Evolutionary conservation across 2,329 filamentous ascomycete species (phyloP).

Genomic region (Trichoderma gracile): DNA sequence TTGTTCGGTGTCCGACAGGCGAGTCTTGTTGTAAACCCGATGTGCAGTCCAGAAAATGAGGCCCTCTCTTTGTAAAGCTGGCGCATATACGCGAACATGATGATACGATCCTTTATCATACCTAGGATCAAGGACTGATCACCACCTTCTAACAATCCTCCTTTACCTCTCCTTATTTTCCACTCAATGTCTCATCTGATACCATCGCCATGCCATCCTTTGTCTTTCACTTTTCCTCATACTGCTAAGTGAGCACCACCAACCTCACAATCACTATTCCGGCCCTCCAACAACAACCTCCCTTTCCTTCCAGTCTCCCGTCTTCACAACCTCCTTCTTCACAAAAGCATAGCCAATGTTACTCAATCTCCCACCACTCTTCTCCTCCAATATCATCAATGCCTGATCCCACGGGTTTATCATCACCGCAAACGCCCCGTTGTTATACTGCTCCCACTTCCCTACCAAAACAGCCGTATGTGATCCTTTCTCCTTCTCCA

Average conservation of each 20-base stretch:
- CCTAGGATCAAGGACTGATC: no score
- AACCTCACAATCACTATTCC: background rate
- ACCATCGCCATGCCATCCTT: no score
- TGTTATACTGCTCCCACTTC: constrained; percentile 12
- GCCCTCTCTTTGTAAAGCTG: background rate
- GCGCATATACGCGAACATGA: no score
- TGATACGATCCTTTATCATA: no score
- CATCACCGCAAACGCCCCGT: constrained; percentile 1
- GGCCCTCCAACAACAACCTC: background rate
- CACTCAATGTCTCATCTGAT: no score
- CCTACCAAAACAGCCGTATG: constrained; percentile 10
- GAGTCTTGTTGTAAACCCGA: background rate
- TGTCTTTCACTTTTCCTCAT: no score
- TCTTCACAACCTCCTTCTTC: constrained; percentile 6
- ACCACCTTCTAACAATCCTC: no score
- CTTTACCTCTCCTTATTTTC: no score
- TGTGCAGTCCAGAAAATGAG: background rate
- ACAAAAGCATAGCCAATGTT: constrained; percentile 17
- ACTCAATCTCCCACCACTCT: background rate
- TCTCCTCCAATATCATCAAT: constrained; percentile 13
- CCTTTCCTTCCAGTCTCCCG: background rate
- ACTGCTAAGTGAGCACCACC: no score
- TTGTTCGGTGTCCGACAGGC: background rate
- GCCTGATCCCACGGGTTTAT: background rate
- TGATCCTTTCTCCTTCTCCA: background rate